Evolutionary conservation across 2,329 filamentous ascomycete species (phyloP), one percentile per base, ranked within the genome.

Genomic region (Coleophoma eucalyptorum): DNA sequence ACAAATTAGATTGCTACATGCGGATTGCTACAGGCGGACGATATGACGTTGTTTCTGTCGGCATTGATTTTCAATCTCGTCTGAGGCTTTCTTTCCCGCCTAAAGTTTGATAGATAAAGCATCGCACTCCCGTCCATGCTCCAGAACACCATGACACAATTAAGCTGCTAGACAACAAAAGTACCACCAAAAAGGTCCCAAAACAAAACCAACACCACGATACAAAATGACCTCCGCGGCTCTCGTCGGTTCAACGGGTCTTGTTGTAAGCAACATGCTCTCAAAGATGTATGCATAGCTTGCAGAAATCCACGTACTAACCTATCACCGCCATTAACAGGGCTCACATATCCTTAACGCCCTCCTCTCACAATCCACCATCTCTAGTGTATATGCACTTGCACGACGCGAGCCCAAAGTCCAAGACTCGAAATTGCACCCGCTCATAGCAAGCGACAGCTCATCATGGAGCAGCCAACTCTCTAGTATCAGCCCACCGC

Each of bases 301-400:
- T 38, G 32, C 18, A 37, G 11, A 18, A 37, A 40, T 42, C 16
- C n/a, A 46, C n/a, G 42, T 46, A 53, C 52, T 58, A 13, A 45
- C 26, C 10, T 26, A 26, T 26, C 26, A 26, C 5, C 26, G 10
- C 13, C 11, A n/a, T n/a, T n/a, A 16, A 16, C 51, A 65, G 62
- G 92, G 93, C 65, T 82, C 81, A 48, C 75, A 89, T 65, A 92
- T 96, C 67, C 83, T 96, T 63, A 69, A 73, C 6, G 75, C 72
- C n/a, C 75, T 90, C 43, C 77, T 89, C 60, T 65, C 76, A 13
- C 69, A 77, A 49, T 72, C 77, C 41, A 62, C 73, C 55, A 74
- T 81, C 67, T 71, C 73, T 57, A 69, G 76, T 49, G 69, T 89
- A 31, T 71, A 62, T 42, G 50, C 85, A 59, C 83, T 88, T 70